Percentiles rank a stretch among this genome's conserved stretches.
phyloP scores from a whole-genome alignment of 331 rosid genomes.

The Pyracantha coccinea region DNA sequence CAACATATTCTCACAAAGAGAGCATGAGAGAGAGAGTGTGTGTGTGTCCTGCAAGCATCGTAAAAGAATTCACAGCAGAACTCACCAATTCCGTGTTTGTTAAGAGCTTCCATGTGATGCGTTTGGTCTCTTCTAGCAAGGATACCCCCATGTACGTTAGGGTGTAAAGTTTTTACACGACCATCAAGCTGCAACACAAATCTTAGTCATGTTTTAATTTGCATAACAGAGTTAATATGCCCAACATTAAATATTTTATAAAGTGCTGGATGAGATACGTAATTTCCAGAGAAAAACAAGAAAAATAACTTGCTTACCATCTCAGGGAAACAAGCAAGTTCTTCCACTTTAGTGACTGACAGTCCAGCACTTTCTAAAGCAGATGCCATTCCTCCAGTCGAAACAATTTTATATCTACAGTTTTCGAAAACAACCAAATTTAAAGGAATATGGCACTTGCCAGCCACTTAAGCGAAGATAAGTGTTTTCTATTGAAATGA shows the following conservation, averaged over 20 bases:
- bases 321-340: constrained; percentile 84
- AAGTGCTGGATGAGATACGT: not conserved
- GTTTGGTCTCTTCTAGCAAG: constrained; percentile 88
- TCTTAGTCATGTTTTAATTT: not conserved
- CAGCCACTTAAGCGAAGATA: not conserved
- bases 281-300: not conserved
- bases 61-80: not conserved
- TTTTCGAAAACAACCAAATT: not conserved
- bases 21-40: not conserved
- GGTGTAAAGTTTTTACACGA: constrained; percentile 91
- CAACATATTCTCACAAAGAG: not conserved
- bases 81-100: constrained; percentile 89
- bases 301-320: constrained; percentile 40
- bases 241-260: not conserved
- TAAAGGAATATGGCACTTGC: not conserved
- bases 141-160: constrained; percentile 84
- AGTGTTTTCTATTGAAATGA: too few species aligned
- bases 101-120: constrained; percentile 81
- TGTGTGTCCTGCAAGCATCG: not conserved
- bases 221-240: not conserved
- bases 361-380: constrained; percentile 77
- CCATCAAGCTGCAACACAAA: constrained; percentile 71
- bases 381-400: constrained; percentile 95
- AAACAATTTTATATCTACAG: constrained; percentile 72
- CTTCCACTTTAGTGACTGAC: constrained; percentile 82